phyloP scores from a whole-genome alignment of 805 yeast species.

The Pichia pseudocactophila region DNA sequence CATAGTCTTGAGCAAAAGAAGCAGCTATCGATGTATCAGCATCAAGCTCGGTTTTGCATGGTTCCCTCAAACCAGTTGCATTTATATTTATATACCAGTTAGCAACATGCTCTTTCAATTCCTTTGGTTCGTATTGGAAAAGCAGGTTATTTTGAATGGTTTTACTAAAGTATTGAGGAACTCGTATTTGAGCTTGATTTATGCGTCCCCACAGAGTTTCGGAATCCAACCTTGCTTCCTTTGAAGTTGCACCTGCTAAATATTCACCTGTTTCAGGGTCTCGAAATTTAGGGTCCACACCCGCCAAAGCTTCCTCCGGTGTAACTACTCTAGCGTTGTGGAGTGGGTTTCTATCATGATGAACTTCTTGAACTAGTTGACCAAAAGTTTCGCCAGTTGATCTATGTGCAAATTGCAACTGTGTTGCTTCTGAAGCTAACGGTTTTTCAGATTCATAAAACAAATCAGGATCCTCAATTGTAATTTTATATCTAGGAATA shows the following conservation, averaged over 20 bases:
- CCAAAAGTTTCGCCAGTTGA: slow-evolving; percentile 35
- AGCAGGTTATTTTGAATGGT: slow-evolving; percentile 59
- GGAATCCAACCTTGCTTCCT: slow-evolving; percentile 49
- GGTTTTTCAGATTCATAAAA: slow-evolving; percentile 12
- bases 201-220: slow-evolving; percentile 49
- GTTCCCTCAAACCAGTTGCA: slow-evolving; percentile 44
- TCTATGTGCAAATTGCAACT: slow-evolving; percentile 28
- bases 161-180: slow-evolving; percentile 50
- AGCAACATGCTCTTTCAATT: slow-evolving; percentile 49
- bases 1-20: slow-evolving; percentile 73
- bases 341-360: slow-evolving; percentile 27
- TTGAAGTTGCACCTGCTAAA: slow-evolving; percentile 33
- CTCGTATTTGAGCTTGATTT: slow-evolving; percentile 38
- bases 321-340: slow-evolving; percentile 29
- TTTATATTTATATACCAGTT: slow-evolving; percentile 32
- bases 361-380: slow-evolving; percentile 31
- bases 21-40: slow-evolving; percentile 79
- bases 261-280: slow-evolving; percentile 25
- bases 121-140: slow-evolving; percentile 51
- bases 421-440: slow-evolving; percentile 18
- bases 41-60: slow-evolving; percentile 33
- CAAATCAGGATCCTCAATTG: slow-evolving; percentile 21
- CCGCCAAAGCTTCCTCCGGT: slow-evolving; percentile 28
- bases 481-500: slow-evolving; percentile 6
- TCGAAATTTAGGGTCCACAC: slow-evolving; percentile 27